Conservation (phyloP, 179 eudicot genomes). For the Heliamphora ciliata region DNA sequence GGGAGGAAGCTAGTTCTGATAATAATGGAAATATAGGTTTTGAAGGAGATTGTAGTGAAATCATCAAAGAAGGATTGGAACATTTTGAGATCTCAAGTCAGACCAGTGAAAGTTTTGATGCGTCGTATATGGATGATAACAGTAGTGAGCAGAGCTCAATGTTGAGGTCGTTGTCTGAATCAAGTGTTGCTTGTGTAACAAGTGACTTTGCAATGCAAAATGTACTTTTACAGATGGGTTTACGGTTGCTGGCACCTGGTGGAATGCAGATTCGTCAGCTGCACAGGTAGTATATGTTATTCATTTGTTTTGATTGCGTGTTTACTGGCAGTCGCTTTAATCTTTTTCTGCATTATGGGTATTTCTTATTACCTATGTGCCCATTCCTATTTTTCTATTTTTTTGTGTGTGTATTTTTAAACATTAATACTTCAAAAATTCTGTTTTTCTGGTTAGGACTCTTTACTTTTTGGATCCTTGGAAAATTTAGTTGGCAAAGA, state of each 20-base stretch:
- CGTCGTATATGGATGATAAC: slow-evolving; percentile 49
- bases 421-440: too few species aligned
- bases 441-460: neutral
- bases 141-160: slow-evolving; percentile 93
- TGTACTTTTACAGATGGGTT: slow-evolving; percentile 89
- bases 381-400: neutral
- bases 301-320: neutral
- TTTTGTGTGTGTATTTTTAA: neutral
- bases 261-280: slow-evolving; percentile 97
- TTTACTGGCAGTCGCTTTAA: neutral
- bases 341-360: too few species aligned
- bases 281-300: slow-evolving; percentile 49
- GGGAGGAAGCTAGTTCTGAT: neutral
- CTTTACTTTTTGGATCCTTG: neutral
- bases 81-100: slow-evolving; percentile 38
- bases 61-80: slow-evolving; percentile 24
- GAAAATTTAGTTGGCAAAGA: neutral
- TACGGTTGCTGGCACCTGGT: slow-evolving; percentile 89
- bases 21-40: slow-evolving; percentile 17
- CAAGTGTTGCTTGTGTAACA: slow-evolving; percentile 85
- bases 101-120: slow-evolving; percentile 45
- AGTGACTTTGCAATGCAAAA: slow-evolving; percentile 95
- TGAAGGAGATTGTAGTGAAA: slow-evolving; percentile 21
- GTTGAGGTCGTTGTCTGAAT: slow-evolving; percentile 77
- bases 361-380: neutral